These are phyloP conservation scores for Candida nemodendra DNA, from an alignment of 805 yeast genomes.

Conservation along the genomic window DNA sequence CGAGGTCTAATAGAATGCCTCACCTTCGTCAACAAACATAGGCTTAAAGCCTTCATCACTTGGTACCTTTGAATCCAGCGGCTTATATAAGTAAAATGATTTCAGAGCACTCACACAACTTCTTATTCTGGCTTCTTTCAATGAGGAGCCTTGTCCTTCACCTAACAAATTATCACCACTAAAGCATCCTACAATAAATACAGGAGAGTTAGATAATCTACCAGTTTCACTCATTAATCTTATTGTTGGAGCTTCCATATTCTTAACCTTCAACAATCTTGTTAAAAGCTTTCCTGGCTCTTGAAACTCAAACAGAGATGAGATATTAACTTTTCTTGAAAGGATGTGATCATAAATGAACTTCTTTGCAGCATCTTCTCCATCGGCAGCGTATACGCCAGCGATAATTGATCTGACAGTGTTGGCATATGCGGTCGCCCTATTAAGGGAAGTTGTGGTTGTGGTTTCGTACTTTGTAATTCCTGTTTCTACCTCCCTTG, in stretches of 20 bases:
- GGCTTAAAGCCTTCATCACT: slow-evolving; percentile 49
- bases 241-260: slow-evolving; percentile 70
- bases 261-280: slow-evolving; percentile 71
- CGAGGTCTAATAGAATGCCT: slow-evolving; percentile 35
- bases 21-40: slow-evolving; percentile 36
- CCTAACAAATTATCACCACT: slow-evolving; percentile 81
- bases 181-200: slow-evolving; percentile 89
- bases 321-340: slow-evolving; percentile 77
- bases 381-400: slow-evolving; percentile 73
- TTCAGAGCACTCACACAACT: slow-evolving; percentile 89
- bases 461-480: slow-evolving; percentile 42
- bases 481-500: slow-evolving; percentile 52
- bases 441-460: slow-evolving; percentile 21
- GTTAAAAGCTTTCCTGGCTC: slow-evolving; percentile 85
- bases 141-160: slow-evolving; percentile 90
- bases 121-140: slow-evolving; percentile 88
- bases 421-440: slow-evolving; percentile 51
- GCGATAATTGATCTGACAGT: slow-evolving; percentile 83
- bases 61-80: slow-evolving; percentile 62
- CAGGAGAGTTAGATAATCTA: slow-evolving; percentile 77
- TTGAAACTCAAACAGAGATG: slow-evolving; percentile 72
- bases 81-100: slow-evolving; percentile 90
- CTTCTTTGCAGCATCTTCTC: slow-evolving; percentile 58
- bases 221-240: slow-evolving; percentile 93
- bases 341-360: slow-evolving; percentile 76